These are phyloP conservation scores for Lepiota brunneoincarnata DNA, from an alignment of 768 basidiomycete genomes.

Conservation along the genomic window DNA sequence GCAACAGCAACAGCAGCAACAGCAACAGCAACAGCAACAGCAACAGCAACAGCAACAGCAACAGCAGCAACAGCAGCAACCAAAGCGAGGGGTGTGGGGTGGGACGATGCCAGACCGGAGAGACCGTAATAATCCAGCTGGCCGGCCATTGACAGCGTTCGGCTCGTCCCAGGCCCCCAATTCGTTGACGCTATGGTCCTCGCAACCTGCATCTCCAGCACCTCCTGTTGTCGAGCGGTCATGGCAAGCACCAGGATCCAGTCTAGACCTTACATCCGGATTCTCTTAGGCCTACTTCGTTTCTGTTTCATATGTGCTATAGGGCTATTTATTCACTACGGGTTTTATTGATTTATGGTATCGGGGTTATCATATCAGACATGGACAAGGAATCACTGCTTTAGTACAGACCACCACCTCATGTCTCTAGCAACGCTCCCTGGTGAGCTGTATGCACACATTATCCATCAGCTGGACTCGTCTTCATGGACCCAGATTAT, in stretches of 20 bases:
- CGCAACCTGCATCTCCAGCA: slow-evolving; percentile 37
- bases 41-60: slow-evolving; percentile 23
- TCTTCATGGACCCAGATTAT: slow-evolving; percentile 48
- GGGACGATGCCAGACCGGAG: slow-evolving; percentile 10
- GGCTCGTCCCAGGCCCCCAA: slow-evolving; percentile 49
- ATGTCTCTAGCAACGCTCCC: slow-evolving; percentile 44
- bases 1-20: slow-evolving; percentile 32
- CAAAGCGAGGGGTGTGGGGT: slow-evolving; percentile 30
- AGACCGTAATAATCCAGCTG: slow-evolving; percentile 10
- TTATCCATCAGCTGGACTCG: slow-evolving; percentile 50
- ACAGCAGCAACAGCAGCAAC: slow-evolving; percentile 24
- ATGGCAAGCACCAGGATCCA: slow-evolving; percentile 40
- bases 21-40: too few relatives aligned
- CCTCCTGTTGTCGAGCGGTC: slow-evolving; percentile 41
- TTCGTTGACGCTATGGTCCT: slow-evolving; percentile 44
- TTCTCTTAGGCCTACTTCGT: slow-evolving; percentile 11
- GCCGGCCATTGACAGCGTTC: slow-evolving; percentile 47
- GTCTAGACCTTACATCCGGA: slow-evolving; percentile 35
- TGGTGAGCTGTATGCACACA: slow-evolving; percentile 60
- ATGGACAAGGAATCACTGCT: slow-evolving; percentile 5
- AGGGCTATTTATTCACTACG: slow-evolving; percentile 1
- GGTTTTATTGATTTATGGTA: not conserved
- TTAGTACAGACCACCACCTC: slow-evolving; percentile 9
- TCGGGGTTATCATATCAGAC: not conserved
- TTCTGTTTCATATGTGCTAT: slow-evolving; percentile 12